These are phyloP conservation scores for Fusarium praegraminearum DNA, from an alignment of 2,329 filamentous ascomycete species.

Conservation along the genomic window DNA sequence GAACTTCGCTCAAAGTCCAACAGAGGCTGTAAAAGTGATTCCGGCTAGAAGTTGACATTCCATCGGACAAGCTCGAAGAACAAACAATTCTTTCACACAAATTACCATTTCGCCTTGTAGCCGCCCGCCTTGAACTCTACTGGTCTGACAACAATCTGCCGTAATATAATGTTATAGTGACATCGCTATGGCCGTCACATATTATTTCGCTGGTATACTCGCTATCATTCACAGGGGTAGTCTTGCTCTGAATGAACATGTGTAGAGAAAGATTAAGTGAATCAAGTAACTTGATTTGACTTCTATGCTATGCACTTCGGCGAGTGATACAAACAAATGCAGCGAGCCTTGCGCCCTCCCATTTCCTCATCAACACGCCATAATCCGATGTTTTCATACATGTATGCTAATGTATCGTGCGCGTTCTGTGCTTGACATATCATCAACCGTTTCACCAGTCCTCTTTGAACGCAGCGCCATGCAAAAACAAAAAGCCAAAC, in stretches of 20 bases:
- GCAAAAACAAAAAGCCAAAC: slow-evolving; percentile 34
- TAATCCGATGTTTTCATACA: slow-evolving; percentile 27
- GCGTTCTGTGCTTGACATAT: slow-evolving; percentile 30
- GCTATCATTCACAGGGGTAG: background rate
- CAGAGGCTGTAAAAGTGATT: too few species aligned
- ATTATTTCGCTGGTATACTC: background rate
- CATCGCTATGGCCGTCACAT: background rate
- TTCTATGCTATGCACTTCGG: slow-evolving; percentile 27
- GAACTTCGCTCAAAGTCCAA: too few species aligned
- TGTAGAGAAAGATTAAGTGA: background rate
- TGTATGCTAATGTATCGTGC: slow-evolving; percentile 35
- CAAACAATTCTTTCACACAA: too few species aligned
- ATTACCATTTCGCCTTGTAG: too few species aligned
- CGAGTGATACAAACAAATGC: slow-evolving; percentile 21
- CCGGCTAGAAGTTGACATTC: too few species aligned
- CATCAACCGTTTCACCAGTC: slow-evolving; percentile 34
- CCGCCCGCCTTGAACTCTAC: too few species aligned
- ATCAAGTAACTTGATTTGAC: slow-evolving; percentile 24
- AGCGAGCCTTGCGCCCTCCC: slow-evolving; percentile 13
- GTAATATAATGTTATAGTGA: background rate
- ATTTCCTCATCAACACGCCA: slow-evolving; percentile 22
- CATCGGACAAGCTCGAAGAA: too few species aligned
- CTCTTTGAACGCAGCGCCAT: slow-evolving; percentile 44
- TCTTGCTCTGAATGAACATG: background rate
- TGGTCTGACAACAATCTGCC: background rate